Evolutionary conservation across 352 stramenopile species (phyloP).

Genomic region (Globisporangium recalcitrans): DNA sequence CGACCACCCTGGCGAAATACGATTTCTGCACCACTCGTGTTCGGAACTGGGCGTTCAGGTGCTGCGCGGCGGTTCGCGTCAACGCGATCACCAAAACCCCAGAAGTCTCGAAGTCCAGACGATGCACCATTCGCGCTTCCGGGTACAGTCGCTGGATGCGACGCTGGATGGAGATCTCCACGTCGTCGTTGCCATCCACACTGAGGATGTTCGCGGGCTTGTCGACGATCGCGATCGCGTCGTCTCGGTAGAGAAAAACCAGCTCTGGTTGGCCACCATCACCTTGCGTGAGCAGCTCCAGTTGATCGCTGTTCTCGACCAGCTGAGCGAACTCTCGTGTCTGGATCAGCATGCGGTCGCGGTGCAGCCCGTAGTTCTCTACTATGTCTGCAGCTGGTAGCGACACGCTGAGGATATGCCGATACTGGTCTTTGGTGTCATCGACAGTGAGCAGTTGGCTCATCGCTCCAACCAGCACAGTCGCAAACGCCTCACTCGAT

Average conservation of each 20-base stretch:
- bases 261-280: slow-evolving; percentile 10
- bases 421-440: slow-evolving; percentile 3
- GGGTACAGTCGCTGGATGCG: slow-evolving; percentile 39
- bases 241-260: slow-evolving; percentile 43
- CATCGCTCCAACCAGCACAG: background rate
- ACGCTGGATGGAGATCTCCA: slow-evolving; percentile 40
- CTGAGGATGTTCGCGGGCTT: slow-evolving; percentile 56
- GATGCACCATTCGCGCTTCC: slow-evolving; percentile 67
- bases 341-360: slow-evolving; percentile 42
- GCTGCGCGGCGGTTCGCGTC: slow-evolving; percentile 49
- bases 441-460: background rate
- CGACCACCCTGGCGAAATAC: slow-evolving; percentile 53
- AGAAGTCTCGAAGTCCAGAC: slow-evolving; percentile 74
- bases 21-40: slow-evolving; percentile 48
- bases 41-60: slow-evolving; percentile 65
- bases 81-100: slow-evolving; percentile 65
- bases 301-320: background rate
- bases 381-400: slow-evolving; percentile 20
- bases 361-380: slow-evolving; percentile 18
- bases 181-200: slow-evolving; percentile 40
- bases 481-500: background rate
- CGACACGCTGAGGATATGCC: slow-evolving; percentile 28
- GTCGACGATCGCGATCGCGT: slow-evolving; percentile 49
- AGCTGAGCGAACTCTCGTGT: slow-evolving; percentile 32
- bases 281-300: background rate